phyloP scores from a whole-genome alignment of 225 moss, liverwort and hornwort genomes.

The Sphagnum tenellum region DNA sequence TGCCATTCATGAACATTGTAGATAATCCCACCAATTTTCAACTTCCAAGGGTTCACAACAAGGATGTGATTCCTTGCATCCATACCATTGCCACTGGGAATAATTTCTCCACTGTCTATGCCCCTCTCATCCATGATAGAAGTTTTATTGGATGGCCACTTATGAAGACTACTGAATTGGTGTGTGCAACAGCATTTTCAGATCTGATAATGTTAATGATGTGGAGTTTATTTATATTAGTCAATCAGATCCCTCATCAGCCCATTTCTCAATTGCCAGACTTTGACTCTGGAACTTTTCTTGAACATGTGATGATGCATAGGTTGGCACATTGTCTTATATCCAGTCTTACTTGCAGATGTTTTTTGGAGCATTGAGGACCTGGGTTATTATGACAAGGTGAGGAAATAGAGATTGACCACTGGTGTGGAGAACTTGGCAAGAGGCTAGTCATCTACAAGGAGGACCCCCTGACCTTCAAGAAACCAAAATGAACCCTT shows the following conservation, averaged over 20 bases:
- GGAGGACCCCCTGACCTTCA: constrained; percentile 46
- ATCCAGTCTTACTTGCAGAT: constrained; percentile 22
- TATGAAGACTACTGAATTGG: constrained; percentile 87
- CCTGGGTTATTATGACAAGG: constrained; percentile 93
- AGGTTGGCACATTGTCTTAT: not conserved
- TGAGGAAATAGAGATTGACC: constrained; percentile 50
- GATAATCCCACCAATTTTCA: constrained; percentile 87
- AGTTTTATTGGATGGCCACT: constrained; percentile 97
- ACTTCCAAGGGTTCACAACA: constrained; percentile 79
- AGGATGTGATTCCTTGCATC: constrained; percentile 68
- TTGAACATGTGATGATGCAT: too few relatives aligned
- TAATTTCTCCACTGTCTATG: constrained; percentile 92
- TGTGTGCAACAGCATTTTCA: constrained; percentile 75
- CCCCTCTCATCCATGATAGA: constrained; percentile 91
- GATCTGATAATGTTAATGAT: constrained; percentile 35
- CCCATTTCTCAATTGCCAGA: constrained; percentile 50
- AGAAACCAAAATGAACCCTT: constrained; percentile 57
- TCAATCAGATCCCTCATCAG: constrained; percentile 82
- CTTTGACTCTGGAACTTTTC: too few relatives aligned
- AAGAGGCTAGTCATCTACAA: constrained; percentile 69
- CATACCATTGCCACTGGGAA: constrained; percentile 86
- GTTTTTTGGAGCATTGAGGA: constrained; percentile 96
- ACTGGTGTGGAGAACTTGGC: constrained; percentile 67
- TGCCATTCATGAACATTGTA: constrained; percentile 98
- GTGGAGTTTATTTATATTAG: constrained; percentile 38